Conservation (phyloP, 345 rosid genomes). For the Aurinia saxatilis region DNA sequence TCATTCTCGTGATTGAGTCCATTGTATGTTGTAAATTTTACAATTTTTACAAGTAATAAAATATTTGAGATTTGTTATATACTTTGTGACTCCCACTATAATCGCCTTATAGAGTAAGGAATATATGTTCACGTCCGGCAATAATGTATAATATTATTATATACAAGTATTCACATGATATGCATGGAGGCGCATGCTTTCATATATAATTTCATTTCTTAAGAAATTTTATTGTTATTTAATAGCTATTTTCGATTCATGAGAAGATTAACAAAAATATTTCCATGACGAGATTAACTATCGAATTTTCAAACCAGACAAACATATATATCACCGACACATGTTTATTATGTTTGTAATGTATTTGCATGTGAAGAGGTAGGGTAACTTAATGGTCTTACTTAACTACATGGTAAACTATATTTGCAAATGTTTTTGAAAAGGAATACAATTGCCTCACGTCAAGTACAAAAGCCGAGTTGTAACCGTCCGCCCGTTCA, state of each 20-base stretch:
- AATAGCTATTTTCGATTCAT: no score
- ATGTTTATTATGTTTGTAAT: neutral
- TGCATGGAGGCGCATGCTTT: neutral
- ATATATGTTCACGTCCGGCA: neutral
- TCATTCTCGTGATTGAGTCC: neutral
- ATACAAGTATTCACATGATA: neutral
- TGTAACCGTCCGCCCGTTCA: slow-evolving; percentile 14
- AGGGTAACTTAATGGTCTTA: neutral
- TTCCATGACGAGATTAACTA: no score
- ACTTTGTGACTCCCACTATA: neutral
- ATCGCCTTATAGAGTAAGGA: neutral
- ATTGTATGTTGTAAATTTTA: slow-evolving; percentile 21
- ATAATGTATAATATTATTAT: neutral
- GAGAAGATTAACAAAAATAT: no score
- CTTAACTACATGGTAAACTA: neutral
- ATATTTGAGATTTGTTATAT: neutral
- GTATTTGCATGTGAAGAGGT: slow-evolving; percentile 10
- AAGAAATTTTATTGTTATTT: neutral
- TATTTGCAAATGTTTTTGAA: neutral
- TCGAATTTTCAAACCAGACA: no score
- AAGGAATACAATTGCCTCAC: neutral
- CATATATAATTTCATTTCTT: neutral
- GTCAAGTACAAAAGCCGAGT: neutral
- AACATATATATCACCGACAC: neutral
- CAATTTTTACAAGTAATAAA: neutral